Conservation (phyloP, 352 stramenopile genomes). For the Globisporangium takayamanum region DNA sequence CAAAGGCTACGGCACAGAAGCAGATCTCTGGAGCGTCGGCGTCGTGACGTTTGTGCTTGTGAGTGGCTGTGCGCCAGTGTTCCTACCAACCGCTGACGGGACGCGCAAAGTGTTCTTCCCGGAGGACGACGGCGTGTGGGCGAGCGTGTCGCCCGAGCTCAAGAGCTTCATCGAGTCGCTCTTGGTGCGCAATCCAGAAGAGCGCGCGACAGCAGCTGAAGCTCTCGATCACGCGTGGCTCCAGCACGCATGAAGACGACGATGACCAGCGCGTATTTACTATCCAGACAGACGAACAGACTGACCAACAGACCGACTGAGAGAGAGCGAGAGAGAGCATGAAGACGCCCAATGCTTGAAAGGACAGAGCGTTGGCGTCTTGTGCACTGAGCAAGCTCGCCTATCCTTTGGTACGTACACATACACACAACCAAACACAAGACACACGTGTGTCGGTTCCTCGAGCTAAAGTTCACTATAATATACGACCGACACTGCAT, state of each 20-base stretch:
- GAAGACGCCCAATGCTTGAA: background rate
- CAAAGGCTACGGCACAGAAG: constrained; percentile 92
- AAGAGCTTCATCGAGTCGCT: constrained; percentile 71
- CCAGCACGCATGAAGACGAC: background rate
- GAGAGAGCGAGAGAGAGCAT: background rate
- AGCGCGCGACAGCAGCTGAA: constrained; percentile 57
- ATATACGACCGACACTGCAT: too few relatives aligned
- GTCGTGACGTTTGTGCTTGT: constrained; percentile 90
- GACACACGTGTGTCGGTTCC: too few relatives aligned
- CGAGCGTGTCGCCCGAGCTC: constrained; percentile 40
- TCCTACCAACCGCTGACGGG: constrained; percentile 49
- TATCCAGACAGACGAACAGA: background rate
- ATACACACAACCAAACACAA: too few relatives aligned
- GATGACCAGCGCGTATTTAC: background rate
- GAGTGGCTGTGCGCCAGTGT: constrained; percentile 73
- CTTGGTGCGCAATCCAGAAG: constrained; percentile 71
- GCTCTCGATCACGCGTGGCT: constrained; percentile 76
- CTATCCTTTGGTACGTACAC: too few relatives aligned
- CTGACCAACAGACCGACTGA: background rate
- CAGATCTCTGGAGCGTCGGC: constrained; percentile 91
- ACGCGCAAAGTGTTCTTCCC: constrained; percentile 73
- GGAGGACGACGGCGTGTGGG: constrained; percentile 70
- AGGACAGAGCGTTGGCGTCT: too few relatives aligned
- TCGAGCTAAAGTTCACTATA: too few relatives aligned
- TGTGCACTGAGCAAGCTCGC: too few relatives aligned